A percentile compares a stretch with the other conserved stretches of the same genome.
Evolutionary conservation across 345 rosid genomes (phyloP).

Genomic region (Populus davidiana): DNA sequence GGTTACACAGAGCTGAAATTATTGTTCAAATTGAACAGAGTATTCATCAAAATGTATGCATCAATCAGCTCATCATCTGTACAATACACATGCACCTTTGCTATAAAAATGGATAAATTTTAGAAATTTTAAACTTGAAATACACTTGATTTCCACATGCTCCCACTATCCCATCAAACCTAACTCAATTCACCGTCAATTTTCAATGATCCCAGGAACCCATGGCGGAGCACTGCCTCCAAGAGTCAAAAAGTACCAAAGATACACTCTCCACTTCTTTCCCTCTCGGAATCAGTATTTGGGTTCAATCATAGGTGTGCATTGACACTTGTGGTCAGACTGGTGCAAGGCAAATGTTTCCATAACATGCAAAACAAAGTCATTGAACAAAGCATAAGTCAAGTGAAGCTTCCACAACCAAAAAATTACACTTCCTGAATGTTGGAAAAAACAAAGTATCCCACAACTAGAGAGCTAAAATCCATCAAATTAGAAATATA

Average conservation of each 20-base stretch:
- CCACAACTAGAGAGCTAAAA: not conserved
- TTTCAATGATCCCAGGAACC: not conserved
- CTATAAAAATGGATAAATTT: not conserved
- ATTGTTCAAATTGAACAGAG: not conserved
- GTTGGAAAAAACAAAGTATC: not conserved
- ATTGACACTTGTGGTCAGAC: not conserved
- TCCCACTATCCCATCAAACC: not conserved
- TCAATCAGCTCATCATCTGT: not conserved
- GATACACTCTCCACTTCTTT: not conserved
- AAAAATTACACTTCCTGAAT: not conserved
- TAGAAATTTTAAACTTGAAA: not conserved
- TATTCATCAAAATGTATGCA: not conserved
- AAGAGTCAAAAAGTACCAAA: no score
- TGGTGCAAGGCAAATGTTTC: not conserved
- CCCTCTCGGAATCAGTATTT: not conserved
- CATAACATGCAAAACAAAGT: not conserved
- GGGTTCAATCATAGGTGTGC: not conserved
- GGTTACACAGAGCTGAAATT: not conserved
- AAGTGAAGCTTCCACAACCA: not conserved
- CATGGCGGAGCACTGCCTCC: not conserved
- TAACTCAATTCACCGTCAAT: not conserved
- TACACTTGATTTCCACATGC: not conserved
- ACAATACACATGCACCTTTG: not conserved
- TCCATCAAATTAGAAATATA: not conserved
- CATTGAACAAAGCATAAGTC: not conserved